These are phyloP conservation scores for Trifolium dubium DNA, from an alignment of 306 rosid genomes.

Conservation along the genomic window DNA sequence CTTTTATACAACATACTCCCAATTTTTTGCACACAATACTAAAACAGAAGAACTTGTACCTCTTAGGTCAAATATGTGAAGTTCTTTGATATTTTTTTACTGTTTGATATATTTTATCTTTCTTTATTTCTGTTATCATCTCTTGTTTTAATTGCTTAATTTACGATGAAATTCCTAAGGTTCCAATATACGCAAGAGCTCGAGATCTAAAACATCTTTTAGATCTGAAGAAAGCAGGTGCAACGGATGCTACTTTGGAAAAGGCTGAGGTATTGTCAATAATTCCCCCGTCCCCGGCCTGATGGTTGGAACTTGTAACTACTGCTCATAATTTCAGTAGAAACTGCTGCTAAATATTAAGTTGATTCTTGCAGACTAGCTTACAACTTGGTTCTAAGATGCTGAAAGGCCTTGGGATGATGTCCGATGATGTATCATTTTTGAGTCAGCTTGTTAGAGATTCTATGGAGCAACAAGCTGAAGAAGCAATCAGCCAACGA, in stretches of 20 bases:
- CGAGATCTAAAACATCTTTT: conserved; percentile 84
- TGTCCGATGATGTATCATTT: conserved; percentile 95
- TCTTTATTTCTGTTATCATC: conserved; percentile 9
- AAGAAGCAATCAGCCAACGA: conserved; percentile 58
- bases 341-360: conserved; percentile 33
- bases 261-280: conserved; percentile 73
- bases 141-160: conserved; percentile 36
- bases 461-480: conserved; percentile 93
- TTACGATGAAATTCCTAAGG: conserved; percentile 56
- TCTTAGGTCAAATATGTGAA: conserved; percentile 19
- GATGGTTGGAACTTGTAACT: conserved; percentile 29
- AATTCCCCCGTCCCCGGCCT: not conserved
- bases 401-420: conserved; percentile 91
- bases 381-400: conserved; percentile 95
- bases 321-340: conserved; percentile 10
- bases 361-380: conserved; percentile 76
- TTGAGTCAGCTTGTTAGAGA: conserved; percentile 82
- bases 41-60: conserved; percentile 18
- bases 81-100: conserved; percentile 7
- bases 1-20: conserved; percentile 28
- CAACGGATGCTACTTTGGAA: conserved; percentile 90
- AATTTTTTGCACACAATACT: not conserved
- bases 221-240: conserved; percentile 91
- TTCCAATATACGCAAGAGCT: conserved; percentile 94
- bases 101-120: not conserved